Percentiles rank a stretch among this genome's conserved stretches.
Evolutionary conservation across 805 yeast species (phyloP).

Genomic region (Kluyveromyces nonfermentans): DNA sequence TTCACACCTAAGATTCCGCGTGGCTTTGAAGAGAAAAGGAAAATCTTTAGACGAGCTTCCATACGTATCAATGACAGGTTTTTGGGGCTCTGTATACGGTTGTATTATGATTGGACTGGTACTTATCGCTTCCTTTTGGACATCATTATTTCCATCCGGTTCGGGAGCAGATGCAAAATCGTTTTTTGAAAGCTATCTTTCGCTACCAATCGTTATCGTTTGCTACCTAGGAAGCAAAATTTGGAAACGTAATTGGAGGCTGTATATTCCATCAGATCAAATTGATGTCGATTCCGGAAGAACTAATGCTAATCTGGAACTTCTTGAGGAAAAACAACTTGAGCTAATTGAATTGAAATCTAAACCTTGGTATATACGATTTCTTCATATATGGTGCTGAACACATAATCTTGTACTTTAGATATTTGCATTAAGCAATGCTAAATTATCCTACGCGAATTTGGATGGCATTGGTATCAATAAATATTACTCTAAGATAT

Average conservation of each 20-base stretch:
- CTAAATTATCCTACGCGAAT: too few relatives aligned
- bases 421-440: too few relatives aligned
- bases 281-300: slow-evolving; percentile 54
- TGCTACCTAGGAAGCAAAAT: slow-evolving; percentile 54
- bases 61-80: slow-evolving; percentile 54
- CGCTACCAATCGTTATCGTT: slow-evolving; percentile 53
- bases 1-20: slow-evolving; percentile 44
- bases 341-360: slow-evolving; percentile 32
- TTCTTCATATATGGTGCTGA: slow-evolving; percentile 39
- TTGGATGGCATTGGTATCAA: too few relatives aligned
- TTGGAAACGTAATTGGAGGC: slow-evolving; percentile 32
- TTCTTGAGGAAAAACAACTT: slow-evolving; percentile 38
- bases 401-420: too few relatives aligned
- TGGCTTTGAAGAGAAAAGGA: slow-evolving; percentile 47
- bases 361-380: slow-evolving; percentile 37
- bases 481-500: too few relatives aligned
- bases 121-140: slow-evolving; percentile 68
- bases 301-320: slow-evolving; percentile 43
- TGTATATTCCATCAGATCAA: slow-evolving; percentile 35
- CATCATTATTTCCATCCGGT: slow-evolving; percentile 61
- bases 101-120: slow-evolving; percentile 43
- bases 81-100: slow-evolving; percentile 54
- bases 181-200: slow-evolving; percentile 60
- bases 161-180: slow-evolving; percentile 41
- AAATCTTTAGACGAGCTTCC: slow-evolving; percentile 52